Base-by-base conservation (phyloP, 306 rosid species). In the Quercus bicolor region DNA sequence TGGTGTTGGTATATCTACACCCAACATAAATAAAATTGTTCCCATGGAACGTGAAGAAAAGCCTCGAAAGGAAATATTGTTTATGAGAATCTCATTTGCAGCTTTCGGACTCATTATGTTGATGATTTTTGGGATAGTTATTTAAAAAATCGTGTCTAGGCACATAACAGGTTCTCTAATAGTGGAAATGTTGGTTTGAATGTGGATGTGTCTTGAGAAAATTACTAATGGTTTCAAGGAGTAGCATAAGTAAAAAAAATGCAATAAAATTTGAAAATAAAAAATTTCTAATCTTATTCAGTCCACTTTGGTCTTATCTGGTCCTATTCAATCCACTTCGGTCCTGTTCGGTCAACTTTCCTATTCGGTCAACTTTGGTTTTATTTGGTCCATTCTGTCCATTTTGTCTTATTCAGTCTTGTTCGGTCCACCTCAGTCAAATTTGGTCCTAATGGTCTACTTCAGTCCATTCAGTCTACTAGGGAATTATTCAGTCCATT, bases 151-250 rank as follows among this genome's bases (percentile, higher is more conserved):
- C 21, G 16, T 19, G 28, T 60, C 3, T 60, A 74, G 77, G 37
- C 37, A 1, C 53, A 52, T 24, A 52, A 26, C 16, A 34, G 1
- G 48, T 24, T 75, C 20, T 21, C 28, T 18, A n/a, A 3, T 4
- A 43, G 43, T 26, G 55, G 31, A 21, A 66, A 60, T 69, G 40
- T 34, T 34, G 40, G 9, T 5, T 34, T 34, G 40, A 34, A 34
- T 34, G 40, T 34, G 40, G 40, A 73, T 51, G 9, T 72, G 65
- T 55, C 37, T 61, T 12, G 68, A 60, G 34, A 60, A 29, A 19
- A 64, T 76, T 37, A 80, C 81, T 0, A 62, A 80, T 20, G 57
- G 56, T 31, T 84, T 84, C 77, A 80, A 64, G 54, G 84, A 80
- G 19, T 82, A 74, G 40, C n/a, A 6, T 33, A 33, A 33, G 37